Conservation (phyloP, 2,329 filamentous ascomycete genomes). For the Penicillium sp. region DNA sequence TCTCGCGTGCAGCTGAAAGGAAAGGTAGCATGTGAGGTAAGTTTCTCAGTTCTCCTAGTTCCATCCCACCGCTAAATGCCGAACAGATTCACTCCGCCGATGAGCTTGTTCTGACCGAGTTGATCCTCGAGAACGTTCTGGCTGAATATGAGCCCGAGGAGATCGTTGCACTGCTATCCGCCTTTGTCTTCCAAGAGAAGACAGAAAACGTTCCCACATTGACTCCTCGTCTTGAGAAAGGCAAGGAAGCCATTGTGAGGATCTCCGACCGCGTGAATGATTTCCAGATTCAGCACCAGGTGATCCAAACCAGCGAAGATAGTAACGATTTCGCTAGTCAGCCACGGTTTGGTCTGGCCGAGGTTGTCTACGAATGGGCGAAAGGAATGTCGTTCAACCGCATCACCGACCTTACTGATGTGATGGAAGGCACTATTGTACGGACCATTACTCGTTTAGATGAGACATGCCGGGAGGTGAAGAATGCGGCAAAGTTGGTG, state of each 20-base stretch:
- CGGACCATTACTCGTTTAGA: constrained; percentile 86
- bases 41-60: too few species aligned
- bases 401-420: constrained; percentile 90
- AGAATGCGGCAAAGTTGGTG: constrained; percentile 90
- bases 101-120: constrained; percentile 87
- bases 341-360: constrained; percentile 84
- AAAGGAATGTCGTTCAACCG: constrained; percentile 96
- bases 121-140: constrained; percentile 92
- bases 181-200: constrained; percentile 97
- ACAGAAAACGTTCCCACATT: constrained; percentile 74
- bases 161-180: constrained; percentile 84
- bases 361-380: constrained; percentile 98
- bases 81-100: constrained; percentile 94
- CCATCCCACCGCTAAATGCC: too few species aligned
- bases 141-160: constrained; percentile 93
- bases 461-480: constrained; percentile 93
- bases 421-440: constrained; percentile 94
- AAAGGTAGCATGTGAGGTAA: constrained; percentile 97
- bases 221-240: constrained; percentile 70
- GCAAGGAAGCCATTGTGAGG: constrained; percentile 73
- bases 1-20: constrained; percentile 89
- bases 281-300: constrained; percentile 81
- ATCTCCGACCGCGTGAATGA: constrained; percentile 89
- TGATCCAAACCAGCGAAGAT: constrained; percentile 81
- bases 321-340: constrained; percentile 82